These are phyloP conservation scores for Martensiomyces pterosporus DNA, from an alignment of 192 early-diverging fungal species.

Conservation along the genomic window DNA sequence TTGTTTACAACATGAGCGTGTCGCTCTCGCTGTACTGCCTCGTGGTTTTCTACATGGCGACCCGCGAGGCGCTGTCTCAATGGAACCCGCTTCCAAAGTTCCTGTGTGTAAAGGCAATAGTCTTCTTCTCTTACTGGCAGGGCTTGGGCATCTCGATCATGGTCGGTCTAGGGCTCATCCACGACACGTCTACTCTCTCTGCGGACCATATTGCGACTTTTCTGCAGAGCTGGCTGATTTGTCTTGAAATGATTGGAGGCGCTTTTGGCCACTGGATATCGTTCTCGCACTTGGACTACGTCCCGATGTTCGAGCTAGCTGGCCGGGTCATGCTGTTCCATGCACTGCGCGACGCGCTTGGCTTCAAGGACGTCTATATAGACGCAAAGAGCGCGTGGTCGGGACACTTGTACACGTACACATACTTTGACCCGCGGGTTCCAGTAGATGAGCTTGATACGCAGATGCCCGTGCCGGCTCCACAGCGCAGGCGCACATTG, in stretches of 20 bases:
- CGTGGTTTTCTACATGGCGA: constrained; percentile 84
- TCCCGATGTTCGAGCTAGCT: constrained; percentile 59
- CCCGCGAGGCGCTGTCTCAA: constrained; percentile 63
- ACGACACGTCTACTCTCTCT: constrained; percentile 54
- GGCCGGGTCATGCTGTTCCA: constrained; percentile 72
- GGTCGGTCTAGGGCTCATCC: constrained; percentile 69
- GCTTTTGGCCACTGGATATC: constrained; percentile 78
- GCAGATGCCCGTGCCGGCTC: constrained; percentile 52
- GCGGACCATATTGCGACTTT: constrained; percentile 72
- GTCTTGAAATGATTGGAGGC: constrained; percentile 82
- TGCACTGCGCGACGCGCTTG: constrained; percentile 77
- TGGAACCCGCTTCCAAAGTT: constrained; percentile 92
- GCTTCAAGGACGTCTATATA: constrained; percentile 76
- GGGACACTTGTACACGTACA: constrained; percentile 74
- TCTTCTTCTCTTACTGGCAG: constrained; percentile 96
- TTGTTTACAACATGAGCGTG: constrained; percentile 88
- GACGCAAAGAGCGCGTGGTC: constrained; percentile 75
- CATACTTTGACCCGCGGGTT: constrained; percentile 71
- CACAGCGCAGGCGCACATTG: constrained; percentile 2
- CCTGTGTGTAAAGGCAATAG: constrained; percentile 85
- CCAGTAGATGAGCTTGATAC: constrained; percentile 54
- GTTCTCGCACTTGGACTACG: constrained; percentile 80
- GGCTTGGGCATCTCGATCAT: constrained; percentile 78
- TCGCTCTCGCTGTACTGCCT: constrained; percentile 81
- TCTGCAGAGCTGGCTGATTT: constrained; percentile 88